Evolutionary conservation across 257 asterid genomes (phyloP).

Genomic region (Capsicum rhomboideum): DNA sequence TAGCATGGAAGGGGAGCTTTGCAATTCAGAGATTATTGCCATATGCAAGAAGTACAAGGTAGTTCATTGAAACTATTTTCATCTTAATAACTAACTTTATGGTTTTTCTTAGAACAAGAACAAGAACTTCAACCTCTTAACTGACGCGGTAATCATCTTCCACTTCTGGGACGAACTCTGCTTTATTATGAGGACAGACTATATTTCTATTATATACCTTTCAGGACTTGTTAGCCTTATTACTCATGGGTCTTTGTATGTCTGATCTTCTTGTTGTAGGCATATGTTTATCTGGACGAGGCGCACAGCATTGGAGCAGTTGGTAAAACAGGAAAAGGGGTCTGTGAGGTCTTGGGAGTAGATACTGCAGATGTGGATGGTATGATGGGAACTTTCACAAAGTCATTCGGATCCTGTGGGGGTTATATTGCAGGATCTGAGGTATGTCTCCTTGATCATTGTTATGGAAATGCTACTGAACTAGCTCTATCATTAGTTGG

Average conservation of each 20-base stretch:
- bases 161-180: not conserved
- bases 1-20: constrained; percentile 99
- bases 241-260: not conserved
- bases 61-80: not conserved
- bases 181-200: not conserved
- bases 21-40: constrained; percentile 90
- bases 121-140: not conserved
- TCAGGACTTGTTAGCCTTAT: not conserved
- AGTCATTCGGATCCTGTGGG: constrained; percentile 98
- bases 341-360: constrained; percentile 92
- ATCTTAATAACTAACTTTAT: not conserved
- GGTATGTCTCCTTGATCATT: constrained; percentile 28
- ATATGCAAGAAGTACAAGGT: constrained; percentile 98
- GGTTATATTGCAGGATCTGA: constrained; percentile 96
- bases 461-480: not conserved
- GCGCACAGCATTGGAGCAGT: constrained; percentile 99
- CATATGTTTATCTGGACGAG: constrained; percentile 87
- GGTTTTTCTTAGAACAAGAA: not conserved
- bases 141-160: not conserved
- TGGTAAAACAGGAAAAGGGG: constrained; percentile 95
- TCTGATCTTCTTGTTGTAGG: constrained; percentile 29
- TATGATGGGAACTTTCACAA: constrained; percentile 99
- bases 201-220: not conserved
- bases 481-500: not conserved
- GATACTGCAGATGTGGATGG: constrained; percentile 88